Percentiles rank a stretch among this genome's conserved stretches.
Evolutionary conservation across 345 rosid genomes (phyloP).

Genomic region (Citropsis articulata): DNA sequence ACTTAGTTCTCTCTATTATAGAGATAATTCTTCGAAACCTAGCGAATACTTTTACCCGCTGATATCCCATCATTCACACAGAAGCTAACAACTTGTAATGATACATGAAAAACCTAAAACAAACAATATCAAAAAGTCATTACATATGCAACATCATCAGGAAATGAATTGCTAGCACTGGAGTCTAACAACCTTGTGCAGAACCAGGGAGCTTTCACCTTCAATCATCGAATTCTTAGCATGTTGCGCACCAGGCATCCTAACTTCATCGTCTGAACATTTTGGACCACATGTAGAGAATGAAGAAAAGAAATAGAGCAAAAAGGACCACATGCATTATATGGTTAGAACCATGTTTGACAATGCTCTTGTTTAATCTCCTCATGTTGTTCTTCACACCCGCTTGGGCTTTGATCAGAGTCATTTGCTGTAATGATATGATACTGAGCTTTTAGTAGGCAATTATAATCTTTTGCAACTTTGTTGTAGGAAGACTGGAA

Average conservation of each 20-base stretch:
- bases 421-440: slow-evolving; percentile 65
- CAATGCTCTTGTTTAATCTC: slow-evolving; percentile 77
- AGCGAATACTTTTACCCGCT: neutral
- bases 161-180: neutral
- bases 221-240: neutral
- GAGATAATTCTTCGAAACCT: neutral
- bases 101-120: slow-evolving; percentile 1
- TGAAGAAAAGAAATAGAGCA: slow-evolving; percentile 61
- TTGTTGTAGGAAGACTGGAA: neutral
- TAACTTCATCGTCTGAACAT: slow-evolving; percentile 56
- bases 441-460: slow-evolving; percentile 4
- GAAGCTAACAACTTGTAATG: neutral
- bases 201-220: neutral
- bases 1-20: neutral
- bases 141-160: neutral
- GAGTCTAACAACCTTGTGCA: neutral
- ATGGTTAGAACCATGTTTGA: slow-evolving; percentile 71
- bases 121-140: neutral
- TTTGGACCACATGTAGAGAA: slow-evolving; percentile 80
- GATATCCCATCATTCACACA: neutral
- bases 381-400: slow-evolving; percentile 92
- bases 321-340: slow-evolving; percentile 80
- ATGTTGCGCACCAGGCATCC: neutral
- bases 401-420: slow-evolving; percentile 81
- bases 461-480: neutral